Evolutionary conservation across 1,139 yeast genomes (phyloP).

Genomic region (Candida labiduridarum): DNA sequence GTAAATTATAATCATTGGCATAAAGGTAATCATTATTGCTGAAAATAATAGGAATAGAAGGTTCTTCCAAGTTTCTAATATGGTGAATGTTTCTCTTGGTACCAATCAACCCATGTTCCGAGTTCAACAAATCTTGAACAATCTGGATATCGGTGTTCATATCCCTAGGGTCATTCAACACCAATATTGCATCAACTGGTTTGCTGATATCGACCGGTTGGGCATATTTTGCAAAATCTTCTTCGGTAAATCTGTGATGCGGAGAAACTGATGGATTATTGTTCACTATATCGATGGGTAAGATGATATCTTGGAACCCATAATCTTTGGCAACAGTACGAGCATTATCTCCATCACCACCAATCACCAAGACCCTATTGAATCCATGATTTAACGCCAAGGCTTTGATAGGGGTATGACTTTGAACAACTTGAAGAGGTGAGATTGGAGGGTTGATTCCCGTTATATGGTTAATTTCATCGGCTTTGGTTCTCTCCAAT

Average conservation of each 20-base stretch:
- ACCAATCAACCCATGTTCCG: constrained; percentile 66
- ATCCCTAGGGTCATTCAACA: constrained; percentile 91
- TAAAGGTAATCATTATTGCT: constrained; percentile 88
- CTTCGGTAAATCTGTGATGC: constrained; percentile 56
- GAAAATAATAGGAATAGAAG: constrained; percentile 78
- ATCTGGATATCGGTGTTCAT: constrained; percentile 86
- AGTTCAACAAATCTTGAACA: constrained; percentile 68
- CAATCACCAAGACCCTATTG: constrained; percentile 74
- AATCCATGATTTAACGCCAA: constrained; percentile 48
- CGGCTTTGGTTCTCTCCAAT: constrained; percentile 63
- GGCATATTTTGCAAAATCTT: constrained; percentile 53
- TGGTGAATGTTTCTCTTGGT: constrained; percentile 45
- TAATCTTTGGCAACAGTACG: constrained; percentile 73
- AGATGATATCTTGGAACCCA: constrained; percentile 80
- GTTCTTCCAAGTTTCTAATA: constrained; percentile 31
- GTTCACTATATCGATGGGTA: constrained; percentile 72
- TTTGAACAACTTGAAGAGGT: constrained; percentile 74
- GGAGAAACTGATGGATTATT: constrained; percentile 69
- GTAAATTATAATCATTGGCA: constrained; percentile 81
- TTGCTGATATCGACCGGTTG: constrained; percentile 28
- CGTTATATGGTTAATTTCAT: constrained; percentile 54
- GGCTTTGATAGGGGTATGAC: constrained; percentile 86
- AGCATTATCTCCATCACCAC: constrained; percentile 74
- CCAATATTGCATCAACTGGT: constrained; percentile 76
- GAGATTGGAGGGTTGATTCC: constrained; percentile 45